A percentile compares a stretch with the other conserved stretches of the same genome.
These are phyloP conservation scores for Trichodelitschia bisporula DNA, from an alignment of 495 filamentous ascomycete species.

Conservation along the genomic window DNA sequence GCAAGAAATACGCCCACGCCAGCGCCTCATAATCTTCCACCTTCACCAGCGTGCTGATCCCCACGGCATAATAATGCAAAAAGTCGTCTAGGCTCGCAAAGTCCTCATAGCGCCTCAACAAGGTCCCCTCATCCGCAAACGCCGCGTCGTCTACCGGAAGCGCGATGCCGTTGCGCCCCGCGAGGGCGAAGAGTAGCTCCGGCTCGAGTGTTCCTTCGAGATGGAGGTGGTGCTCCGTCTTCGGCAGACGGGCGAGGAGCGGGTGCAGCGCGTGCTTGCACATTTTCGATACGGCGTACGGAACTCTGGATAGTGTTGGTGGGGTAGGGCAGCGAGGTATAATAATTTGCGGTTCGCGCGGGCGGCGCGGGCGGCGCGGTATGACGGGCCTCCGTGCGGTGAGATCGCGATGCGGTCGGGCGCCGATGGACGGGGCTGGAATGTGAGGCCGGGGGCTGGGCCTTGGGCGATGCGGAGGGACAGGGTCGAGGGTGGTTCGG, in stretches of 20 bases:
- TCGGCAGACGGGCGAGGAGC: conserved; percentile 42
- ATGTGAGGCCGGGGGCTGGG: no score
- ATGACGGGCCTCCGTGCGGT: no score
- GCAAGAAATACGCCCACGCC: conserved; percentile 45
- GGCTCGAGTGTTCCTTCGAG: conserved; percentile 48
- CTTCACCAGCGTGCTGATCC: conserved; percentile 38
- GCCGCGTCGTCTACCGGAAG: conserved; percentile 32
- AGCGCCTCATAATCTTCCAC: conserved; percentile 45
- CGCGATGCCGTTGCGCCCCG: conserved; percentile 31
- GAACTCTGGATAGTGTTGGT: background rate
- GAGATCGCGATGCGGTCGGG: no score
- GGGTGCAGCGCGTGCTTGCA: conserved; percentile 28
- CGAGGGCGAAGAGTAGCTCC: conserved; percentile 41
- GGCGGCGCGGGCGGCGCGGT: no score
- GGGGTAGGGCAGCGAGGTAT: background rate
- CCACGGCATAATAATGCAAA: conserved; percentile 53
- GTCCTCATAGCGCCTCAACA: conserved; percentile 30
- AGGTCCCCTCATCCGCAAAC: conserved; percentile 32
- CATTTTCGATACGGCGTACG: conserved; percentile 20
- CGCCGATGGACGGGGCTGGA: no score
- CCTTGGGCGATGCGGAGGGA: no score
- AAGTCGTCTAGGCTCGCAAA: conserved; percentile 58
- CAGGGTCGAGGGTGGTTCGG: no score
- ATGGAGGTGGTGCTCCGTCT: conserved; percentile 63
- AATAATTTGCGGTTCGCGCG: background rate